Evolutionary conservation across 805 yeast genomes (phyloP).

Genomic region (Saccharomycopsis microspora): DNA sequence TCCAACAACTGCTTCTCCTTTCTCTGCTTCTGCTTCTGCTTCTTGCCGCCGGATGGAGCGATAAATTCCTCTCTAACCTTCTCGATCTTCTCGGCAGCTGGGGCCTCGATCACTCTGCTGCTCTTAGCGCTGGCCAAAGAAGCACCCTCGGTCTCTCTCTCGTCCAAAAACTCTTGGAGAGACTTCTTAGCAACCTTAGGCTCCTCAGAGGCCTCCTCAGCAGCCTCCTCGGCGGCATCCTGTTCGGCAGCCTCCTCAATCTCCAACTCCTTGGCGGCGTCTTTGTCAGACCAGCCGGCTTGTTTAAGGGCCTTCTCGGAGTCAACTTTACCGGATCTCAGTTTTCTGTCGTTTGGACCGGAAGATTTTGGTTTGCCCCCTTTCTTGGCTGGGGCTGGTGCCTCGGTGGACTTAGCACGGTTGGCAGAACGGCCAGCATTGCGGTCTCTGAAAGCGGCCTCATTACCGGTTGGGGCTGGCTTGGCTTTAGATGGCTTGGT

Average conservation of each 20-base stretch:
- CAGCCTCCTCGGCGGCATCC: constrained; percentile 27
- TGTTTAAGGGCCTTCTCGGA: constrained; percentile 72
- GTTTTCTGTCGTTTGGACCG: constrained; percentile 65
- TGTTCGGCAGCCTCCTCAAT: constrained; percentile 32
- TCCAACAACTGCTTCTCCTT: constrained; percentile 78
- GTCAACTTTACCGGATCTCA: constrained; percentile 76
- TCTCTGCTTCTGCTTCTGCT: constrained; percentile 55
- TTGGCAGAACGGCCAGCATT: constrained; percentile 55
- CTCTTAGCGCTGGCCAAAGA: constrained; percentile 19
- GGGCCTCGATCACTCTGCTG: constrained; percentile 26
- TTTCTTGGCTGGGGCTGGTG: constrained; percentile 40
- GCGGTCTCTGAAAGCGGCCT: constrained; percentile 72
- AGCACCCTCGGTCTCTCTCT: constrained; percentile 34
- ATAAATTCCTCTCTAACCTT: constrained; percentile 49
- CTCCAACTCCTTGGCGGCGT: constrained; percentile 60
- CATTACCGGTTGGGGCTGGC: constrained; percentile 57
- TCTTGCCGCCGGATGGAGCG: constrained; percentile 54
- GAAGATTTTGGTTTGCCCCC: constrained; percentile 42
- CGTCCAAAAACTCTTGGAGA: constrained; percentile 78
- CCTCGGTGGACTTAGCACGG: constrained; percentile 37
- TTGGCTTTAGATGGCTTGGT: constrained; percentile 63
- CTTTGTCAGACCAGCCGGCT: constrained; percentile 78
- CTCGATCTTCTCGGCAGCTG: constrained; percentile 48
- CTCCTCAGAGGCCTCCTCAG: constrained; percentile 29
- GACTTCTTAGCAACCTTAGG: constrained; percentile 38